Evolutionary conservation across 1,284 basidiomycete species (phyloP).

Genomic region (Kalmanozyma brasiliensis): DNA sequence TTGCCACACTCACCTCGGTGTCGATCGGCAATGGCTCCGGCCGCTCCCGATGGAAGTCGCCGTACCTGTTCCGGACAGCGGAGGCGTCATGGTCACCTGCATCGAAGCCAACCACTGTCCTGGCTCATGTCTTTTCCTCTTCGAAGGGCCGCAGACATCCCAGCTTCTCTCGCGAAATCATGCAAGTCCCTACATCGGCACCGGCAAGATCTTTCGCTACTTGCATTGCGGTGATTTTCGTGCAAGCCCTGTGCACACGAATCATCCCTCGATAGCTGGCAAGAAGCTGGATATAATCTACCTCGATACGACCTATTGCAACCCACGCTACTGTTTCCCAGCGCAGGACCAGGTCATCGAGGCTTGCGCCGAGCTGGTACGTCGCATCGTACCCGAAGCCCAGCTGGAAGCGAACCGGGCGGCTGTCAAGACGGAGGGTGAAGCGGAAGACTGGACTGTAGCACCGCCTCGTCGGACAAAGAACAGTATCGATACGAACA

Average conservation of each 20-base stretch:
- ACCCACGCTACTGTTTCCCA: slow-evolving; percentile 94
- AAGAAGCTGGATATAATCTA: slow-evolving; percentile 83
- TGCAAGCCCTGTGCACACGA: slow-evolving; percentile 65
- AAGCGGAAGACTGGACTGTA: slow-evolving; percentile 53
- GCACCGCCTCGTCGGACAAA: slow-evolving; percentile 63
- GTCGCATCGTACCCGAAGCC: slow-evolving; percentile 46
- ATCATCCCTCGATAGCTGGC: slow-evolving; percentile 52
- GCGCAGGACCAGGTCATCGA: slow-evolving; percentile 90
- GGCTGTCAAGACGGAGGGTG: slow-evolving; percentile 33
- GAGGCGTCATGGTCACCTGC: slow-evolving; percentile 86
- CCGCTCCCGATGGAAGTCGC: slow-evolving; percentile 83
- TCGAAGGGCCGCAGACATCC: slow-evolving; percentile 88
- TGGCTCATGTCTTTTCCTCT: slow-evolving; percentile 91
- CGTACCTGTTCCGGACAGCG: slow-evolving; percentile 80
- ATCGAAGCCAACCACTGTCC: slow-evolving; percentile 97
- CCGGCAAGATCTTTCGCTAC: slow-evolving; percentile 78
- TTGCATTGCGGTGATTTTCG: slow-evolving; percentile 88
- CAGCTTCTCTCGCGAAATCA: slow-evolving; percentile 72
- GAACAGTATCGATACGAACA: slow-evolving; percentile 36
- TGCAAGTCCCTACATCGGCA: slow-evolving; percentile 40
- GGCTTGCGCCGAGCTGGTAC: slow-evolving; percentile 86
- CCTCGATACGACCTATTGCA: slow-evolving; percentile 95
- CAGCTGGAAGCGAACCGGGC: slow-evolving; percentile 17
- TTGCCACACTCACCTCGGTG: slow-evolving; percentile 86
- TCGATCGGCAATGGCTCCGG: slow-evolving; percentile 86